These are phyloP conservation scores for Yamadazyma taylorii DNA, from an alignment of 1,139 yeast species.

Conservation along the genomic window DNA sequence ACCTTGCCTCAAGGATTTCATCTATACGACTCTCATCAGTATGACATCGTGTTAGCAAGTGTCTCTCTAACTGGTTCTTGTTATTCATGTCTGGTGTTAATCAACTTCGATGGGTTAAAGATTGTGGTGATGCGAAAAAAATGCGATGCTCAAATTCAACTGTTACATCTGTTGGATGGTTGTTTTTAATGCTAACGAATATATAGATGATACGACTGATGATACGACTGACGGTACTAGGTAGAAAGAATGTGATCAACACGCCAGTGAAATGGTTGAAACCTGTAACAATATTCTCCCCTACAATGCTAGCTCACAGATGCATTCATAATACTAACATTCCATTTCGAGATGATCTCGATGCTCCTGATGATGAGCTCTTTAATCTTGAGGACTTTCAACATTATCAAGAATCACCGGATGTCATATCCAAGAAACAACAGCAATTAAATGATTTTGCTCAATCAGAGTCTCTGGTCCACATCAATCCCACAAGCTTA, in stretches of 20 bases:
- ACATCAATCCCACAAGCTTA: not conserved
- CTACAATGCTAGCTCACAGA: too few species aligned
- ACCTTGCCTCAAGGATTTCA: conserved; percentile 55
- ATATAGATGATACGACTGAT: too few species aligned
- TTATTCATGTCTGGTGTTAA: conserved; percentile 30
- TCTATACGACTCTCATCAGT: conserved; percentile 40
- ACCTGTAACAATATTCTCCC: too few species aligned
- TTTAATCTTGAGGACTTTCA: conserved; percentile 42
- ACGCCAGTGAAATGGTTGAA: too few species aligned
- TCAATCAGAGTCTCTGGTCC: not conserved
- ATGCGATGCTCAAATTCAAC: too few species aligned
- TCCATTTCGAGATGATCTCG: conserved; percentile 44
- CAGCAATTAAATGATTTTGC: too few species aligned
- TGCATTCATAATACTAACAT: conserved; percentile 14
- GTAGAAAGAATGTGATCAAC: too few species aligned
- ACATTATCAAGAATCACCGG: conserved; percentile 37
- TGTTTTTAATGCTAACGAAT: too few species aligned
- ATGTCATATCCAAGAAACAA: conserved; percentile 18
- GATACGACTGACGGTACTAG: too few species aligned
- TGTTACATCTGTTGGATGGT: too few species aligned
- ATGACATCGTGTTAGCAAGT: conserved; percentile 53
- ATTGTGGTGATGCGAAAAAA: too few species aligned
- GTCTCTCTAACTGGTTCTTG: conserved; percentile 47
- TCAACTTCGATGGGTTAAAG: too few species aligned
- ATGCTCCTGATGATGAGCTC: conserved; percentile 33